Percentiles rank a stretch among this genome's conserved stretches.
These are phyloP conservation scores for Selaginella tamariscina DNA, from an alignment of 75 land plant genomes.

Conservation along the genomic window DNA sequence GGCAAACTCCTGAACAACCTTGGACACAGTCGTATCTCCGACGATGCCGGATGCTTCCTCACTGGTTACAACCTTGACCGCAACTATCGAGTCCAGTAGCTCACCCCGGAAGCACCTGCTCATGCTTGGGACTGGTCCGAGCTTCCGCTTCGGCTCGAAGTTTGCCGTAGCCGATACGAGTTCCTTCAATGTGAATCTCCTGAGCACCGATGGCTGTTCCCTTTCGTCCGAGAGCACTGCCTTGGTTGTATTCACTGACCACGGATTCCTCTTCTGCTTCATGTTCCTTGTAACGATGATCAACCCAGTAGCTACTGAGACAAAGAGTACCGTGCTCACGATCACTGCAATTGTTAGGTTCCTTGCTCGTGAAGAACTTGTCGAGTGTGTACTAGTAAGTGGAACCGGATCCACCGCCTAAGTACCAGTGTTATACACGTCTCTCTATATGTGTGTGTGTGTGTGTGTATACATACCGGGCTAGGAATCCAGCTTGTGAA, in stretches of 20 bases:
- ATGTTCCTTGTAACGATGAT: not conserved
- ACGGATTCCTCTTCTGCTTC: not conserved
- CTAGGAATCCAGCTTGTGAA: not conserved
- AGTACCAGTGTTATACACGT: too few species aligned
- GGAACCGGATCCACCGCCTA: not conserved
- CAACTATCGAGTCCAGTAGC: not conserved
- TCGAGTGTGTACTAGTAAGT: not conserved
- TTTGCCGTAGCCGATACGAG: not conserved
- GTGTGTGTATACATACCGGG: not conserved
- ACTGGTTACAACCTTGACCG: not conserved
- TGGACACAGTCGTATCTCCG: too few species aligned
- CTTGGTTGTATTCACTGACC: not conserved
- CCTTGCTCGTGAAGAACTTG: not conserved
- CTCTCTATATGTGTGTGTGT: too few species aligned
- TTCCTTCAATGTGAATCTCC: not conserved
- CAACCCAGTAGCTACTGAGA: not conserved
- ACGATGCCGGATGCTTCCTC: too few species aligned
- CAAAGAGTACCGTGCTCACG: not conserved
- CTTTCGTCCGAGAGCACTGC: too few species aligned
- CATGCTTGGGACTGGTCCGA: not conserved
- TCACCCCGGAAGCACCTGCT: not conserved
- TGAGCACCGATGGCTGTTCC: too few species aligned
- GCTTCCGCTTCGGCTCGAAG: not conserved
- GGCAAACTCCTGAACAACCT: slow-evolving; percentile 54
- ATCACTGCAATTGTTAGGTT: not conserved